Evolutionary conservation across 495 filamentous ascomycete species (phyloP), one percentile per base, ranked within the genome.

Genomic region (Chaetomium fimeti): DNA sequence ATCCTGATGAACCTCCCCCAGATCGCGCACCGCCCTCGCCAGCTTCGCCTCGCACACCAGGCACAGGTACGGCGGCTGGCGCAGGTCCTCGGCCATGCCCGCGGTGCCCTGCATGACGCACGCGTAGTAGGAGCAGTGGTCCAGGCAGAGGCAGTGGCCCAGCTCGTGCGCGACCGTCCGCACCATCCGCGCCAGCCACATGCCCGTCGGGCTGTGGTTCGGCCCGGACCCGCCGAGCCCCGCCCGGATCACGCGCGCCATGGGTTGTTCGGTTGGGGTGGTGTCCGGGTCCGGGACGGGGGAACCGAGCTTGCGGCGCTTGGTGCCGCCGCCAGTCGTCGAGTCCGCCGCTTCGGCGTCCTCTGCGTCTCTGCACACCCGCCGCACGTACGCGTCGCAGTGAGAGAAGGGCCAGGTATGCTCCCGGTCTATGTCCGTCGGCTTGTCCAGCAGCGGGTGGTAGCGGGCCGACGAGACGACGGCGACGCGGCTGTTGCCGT

Each of bases 41-140:
- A 89, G 53, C 70, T 89, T 90, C 7, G 76, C 78, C 63, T 84
- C 60, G 69, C 87, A 87, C 3, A 89, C 78, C 0, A 85, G 86
- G 68, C 88, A 90, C 18, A 88, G 68, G 69, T 88, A 89, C 13
- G 86, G 84, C 51, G 87, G 87, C 70, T 90, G 88, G 42, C 87
- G 71, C 15, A 79, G 76, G 72, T 89, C 88, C 72, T 91, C 88
- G 12, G 71, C 73, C 25, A 90, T 72, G 9, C 81, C 77, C 4
- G 81, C 81, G 2, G 83, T 87, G 29, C 85, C 81, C 67, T 90
- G 87, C 87, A 90, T 89, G 32, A 79, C 77, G 66, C 87, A 90
- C 0, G 88, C 88, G 66, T 89, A 89, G 66, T 88, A 91, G 3
- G 82, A 72, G 69, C 87, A 89, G 69, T 90, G 88, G 9, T 71